These are phyloP conservation scores for Alternaria incomplexa DNA, from an alignment of 2,329 filamentous ascomycete genomes.

Conservation along the genomic window DNA sequence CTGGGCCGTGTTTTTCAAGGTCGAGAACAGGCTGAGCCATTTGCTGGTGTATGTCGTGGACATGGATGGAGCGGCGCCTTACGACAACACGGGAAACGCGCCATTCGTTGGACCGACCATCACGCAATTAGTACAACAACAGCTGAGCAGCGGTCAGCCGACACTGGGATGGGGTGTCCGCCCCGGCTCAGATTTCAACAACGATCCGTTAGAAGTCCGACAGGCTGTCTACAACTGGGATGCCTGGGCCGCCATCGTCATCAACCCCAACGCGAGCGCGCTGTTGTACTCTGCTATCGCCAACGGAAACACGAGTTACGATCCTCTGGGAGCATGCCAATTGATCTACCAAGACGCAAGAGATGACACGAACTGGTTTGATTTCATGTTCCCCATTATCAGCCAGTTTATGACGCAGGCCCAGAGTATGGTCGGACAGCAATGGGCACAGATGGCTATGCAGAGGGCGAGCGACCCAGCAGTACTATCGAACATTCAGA, in stretches of 20 bases:
- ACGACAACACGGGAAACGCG: constrained; percentile 48
- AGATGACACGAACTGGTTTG: constrained; percentile 61
- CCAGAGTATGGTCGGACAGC: constrained; percentile 55
- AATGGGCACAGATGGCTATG: constrained; percentile 52
- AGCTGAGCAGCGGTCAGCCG: constrained; percentile 48
- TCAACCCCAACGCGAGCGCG: constrained; percentile 67
- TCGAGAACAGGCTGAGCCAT: constrained; percentile 55
- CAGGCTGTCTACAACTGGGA: constrained; percentile 65
- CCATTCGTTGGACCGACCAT: constrained; percentile 65
- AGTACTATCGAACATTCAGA: constrained; percentile 52
- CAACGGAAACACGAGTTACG: constrained; percentile 64
- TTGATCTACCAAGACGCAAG: constrained; percentile 62
- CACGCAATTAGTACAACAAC: constrained; percentile 53
- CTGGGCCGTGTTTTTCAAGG: constrained; percentile 64
- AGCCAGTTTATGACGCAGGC: constrained; percentile 56
- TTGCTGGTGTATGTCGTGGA: constrained; percentile 64
- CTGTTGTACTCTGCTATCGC: constrained; percentile 62
- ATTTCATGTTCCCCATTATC: constrained; percentile 62
- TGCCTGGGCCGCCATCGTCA: constrained; percentile 66
- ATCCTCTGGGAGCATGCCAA: constrained; percentile 65
- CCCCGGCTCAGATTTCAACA: constrained; percentile 58
- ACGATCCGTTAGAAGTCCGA: constrained; percentile 63
- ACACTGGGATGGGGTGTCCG: constrained; percentile 59
- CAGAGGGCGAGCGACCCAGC: constrained; percentile 51
- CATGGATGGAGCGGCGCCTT: constrained; percentile 66